Percentiles rank a stretch among this genome's conserved stretches.
Evolutionary conservation across 2,329 filamentous ascomycete genomes (phyloP).

Genomic region (Lomentospora prolificans): DNA sequence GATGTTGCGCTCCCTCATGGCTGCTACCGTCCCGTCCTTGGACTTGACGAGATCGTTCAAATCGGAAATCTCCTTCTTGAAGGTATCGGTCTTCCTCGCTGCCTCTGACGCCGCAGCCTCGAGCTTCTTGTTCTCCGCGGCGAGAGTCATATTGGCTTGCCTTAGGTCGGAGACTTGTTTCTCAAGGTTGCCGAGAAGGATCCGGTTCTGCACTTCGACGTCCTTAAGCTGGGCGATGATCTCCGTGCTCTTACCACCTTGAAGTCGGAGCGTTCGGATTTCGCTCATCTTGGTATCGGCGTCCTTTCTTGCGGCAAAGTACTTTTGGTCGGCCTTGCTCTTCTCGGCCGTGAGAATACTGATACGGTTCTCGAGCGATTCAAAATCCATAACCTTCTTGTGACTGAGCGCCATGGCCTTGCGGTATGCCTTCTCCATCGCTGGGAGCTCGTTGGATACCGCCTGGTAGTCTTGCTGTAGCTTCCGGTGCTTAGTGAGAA

Average conservation of each 20-base stretch:
- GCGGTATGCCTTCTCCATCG: constrained; percentile 85
- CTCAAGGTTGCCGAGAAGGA: constrained; percentile 72
- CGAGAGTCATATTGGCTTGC: constrained; percentile 62
- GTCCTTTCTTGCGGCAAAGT: constrained; percentile 89
- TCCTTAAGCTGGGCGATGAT: constrained; percentile 93
- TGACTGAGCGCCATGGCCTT: constrained; percentile 76
- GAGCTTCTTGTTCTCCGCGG: constrained; percentile 62
- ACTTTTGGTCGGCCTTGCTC: constrained; percentile 94
- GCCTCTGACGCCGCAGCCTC: constrained; percentile 65
- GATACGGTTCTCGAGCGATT: constrained; percentile 67
- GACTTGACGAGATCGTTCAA: constrained; percentile 63
- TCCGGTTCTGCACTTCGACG: constrained; percentile 66
- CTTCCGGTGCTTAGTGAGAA: constrained; percentile 63
- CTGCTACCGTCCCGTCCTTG: constrained; percentile 56
- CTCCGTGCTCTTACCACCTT: constrained; percentile 84
- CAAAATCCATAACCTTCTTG: constrained; percentile 75
- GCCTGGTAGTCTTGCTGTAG: constrained; percentile 73
- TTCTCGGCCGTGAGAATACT: constrained; percentile 73
- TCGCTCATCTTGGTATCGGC: constrained; percentile 79
- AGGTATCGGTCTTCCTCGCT: constrained; percentile 56
- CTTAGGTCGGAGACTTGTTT: constrained; percentile 81
- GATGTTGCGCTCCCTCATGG: constrained; percentile 46
- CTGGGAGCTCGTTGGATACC: constrained; percentile 77
- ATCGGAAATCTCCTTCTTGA: constrained; percentile 68
- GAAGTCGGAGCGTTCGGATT: constrained; percentile 65